A percentile compares a stretch with the other conserved stretches of the same genome.
phyloP scores from a whole-genome alignment of 1,284 basidiomycete genomes.

The Microbotryum scabiosae region DNA sequence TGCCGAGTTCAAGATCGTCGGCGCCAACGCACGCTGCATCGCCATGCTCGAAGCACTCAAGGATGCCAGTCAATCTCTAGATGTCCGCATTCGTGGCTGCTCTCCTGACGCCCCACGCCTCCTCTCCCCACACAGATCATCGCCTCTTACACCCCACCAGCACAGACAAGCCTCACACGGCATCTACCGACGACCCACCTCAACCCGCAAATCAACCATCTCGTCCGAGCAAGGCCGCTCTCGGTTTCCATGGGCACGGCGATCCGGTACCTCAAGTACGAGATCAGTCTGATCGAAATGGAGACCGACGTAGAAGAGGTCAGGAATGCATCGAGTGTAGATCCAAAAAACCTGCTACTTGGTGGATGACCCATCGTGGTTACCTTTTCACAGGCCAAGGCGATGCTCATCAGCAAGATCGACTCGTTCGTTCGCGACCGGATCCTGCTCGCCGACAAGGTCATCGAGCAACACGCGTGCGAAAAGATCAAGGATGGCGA shows the following conservation, averaged over 20 bases:
- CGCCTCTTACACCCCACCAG: conserved; percentile 72
- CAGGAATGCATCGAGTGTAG: conserved; percentile 35
- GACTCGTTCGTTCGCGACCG: conserved; percentile 90
- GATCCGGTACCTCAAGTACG: conserved; percentile 87
- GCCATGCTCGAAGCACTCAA: conserved; percentile 78
- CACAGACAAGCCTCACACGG: conserved; percentile 69
- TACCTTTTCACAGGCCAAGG: conserved; percentile 61
- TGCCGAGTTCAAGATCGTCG: conserved; percentile 73
- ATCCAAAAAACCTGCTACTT: background rate
- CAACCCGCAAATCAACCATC: conserved; percentile 81
- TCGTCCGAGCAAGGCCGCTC: conserved; percentile 78
- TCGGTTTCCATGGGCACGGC: conserved; percentile 95
- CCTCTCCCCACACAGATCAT: conserved; percentile 56
- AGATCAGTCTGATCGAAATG: conserved; percentile 84
- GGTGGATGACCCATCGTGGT: background rate
- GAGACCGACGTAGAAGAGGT: conserved; percentile 92
- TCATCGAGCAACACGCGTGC: conserved; percentile 79
- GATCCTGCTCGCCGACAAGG: conserved; percentile 85
- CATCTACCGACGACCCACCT: conserved; percentile 73
- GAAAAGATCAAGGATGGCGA: conserved; percentile 92
- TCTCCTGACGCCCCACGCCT: background rate
- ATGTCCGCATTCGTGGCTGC: background rate
- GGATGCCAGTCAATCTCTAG: conserved; percentile 48
- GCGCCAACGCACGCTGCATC: conserved; percentile 79
- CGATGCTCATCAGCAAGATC: conserved; percentile 72